Evolutionary conservation across 768 basidiomycete species (phyloP), one percentile per base, ranked within the genome.

Genomic region (Tylopilus sp.): DNA sequence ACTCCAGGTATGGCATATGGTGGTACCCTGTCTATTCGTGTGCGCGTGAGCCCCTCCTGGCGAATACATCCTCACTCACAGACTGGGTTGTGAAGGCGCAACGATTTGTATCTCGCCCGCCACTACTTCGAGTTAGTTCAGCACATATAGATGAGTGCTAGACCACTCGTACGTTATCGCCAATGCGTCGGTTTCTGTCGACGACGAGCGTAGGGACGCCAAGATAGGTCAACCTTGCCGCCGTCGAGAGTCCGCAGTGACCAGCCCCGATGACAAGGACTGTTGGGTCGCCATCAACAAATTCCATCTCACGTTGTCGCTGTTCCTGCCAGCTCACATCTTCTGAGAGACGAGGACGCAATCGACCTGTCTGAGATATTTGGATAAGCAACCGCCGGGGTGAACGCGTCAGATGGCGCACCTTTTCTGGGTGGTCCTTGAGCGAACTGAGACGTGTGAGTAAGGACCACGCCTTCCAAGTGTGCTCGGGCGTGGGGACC

Each of bases 261-360:
- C 84, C 83, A 4, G 75, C 83, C 9, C 84, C 83, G 20, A 86
- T 71, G 40, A 88, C 66, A 36, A 88, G 68, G 7, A 88, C 87
- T 1, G 73, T 73, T 0, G 83, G 85, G 30, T 77, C 71, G 11
- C 55, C 57, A 20, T 74, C 74, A 28, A 68, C 69, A 57, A 82
- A 82, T 22, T 74, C 70, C 7, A 61, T 48, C 53, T 79, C 73
- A 10, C 62, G 62, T 40, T 61, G 64, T 30, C 81, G 72, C 21
- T 69, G 64, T 20, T 72, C 70, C 45, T 73, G 70, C 85, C 85
- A 86, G 49, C 71, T 67, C 4, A 76, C 78, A 48, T 78, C 76
- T 45, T 74, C 69, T 2, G 76, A 67, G 28, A 69, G 52, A 4
- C 52, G 58, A 51, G 74, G 64, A 41, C 84, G 72, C 30, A 75